These are phyloP conservation scores for Cyclocybe cylindracea DNA, from an alignment of 768 basidiomycete species.

Conservation along the genomic window DNA sequence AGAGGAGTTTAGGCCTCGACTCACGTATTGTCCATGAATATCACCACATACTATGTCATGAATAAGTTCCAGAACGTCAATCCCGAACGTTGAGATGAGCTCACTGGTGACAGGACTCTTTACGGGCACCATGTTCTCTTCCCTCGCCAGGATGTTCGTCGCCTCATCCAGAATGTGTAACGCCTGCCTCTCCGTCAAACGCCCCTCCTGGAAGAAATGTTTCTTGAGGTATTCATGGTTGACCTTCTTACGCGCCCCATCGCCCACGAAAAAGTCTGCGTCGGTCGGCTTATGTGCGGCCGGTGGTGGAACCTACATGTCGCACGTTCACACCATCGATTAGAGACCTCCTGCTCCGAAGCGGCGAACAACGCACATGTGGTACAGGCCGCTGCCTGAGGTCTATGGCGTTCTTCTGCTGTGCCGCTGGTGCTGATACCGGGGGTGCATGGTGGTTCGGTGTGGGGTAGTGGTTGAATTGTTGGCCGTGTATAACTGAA, in stretches of 20 bases:
- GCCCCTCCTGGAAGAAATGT: conserved; percentile 88
- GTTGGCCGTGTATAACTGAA: neutral
- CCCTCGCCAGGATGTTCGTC: conserved; percentile 64
- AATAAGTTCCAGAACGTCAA: conserved; percentile 1
- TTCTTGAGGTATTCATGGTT: conserved; percentile 81
- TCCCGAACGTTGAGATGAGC: conserved; percentile 27
- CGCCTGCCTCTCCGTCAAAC: conserved; percentile 83
- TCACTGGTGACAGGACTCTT: conserved; percentile 89
- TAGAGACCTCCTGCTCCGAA: neutral
- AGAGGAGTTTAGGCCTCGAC: conserved; percentile 1
- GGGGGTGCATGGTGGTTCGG: neutral
- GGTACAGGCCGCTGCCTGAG: neutral
- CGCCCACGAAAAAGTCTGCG: conserved; percentile 65
- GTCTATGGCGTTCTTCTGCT: neutral
- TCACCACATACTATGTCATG: conserved; percentile 81
- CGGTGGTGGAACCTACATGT: conserved; percentile 67
- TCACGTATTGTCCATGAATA: conserved; percentile 96
- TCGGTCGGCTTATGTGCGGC: conserved; percentile 65
- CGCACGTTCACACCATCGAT: neutral
- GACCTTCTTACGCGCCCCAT: conserved; percentile 60
- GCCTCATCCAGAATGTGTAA: conserved; percentile 75
- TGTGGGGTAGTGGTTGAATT: neutral
- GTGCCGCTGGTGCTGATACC: neutral
- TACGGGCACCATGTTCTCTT: conserved; percentile 86
- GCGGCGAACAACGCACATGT: neutral